Base-by-base conservation (phyloP, 140 eudicot genomes). In the Flaveria floridana region DNA sequence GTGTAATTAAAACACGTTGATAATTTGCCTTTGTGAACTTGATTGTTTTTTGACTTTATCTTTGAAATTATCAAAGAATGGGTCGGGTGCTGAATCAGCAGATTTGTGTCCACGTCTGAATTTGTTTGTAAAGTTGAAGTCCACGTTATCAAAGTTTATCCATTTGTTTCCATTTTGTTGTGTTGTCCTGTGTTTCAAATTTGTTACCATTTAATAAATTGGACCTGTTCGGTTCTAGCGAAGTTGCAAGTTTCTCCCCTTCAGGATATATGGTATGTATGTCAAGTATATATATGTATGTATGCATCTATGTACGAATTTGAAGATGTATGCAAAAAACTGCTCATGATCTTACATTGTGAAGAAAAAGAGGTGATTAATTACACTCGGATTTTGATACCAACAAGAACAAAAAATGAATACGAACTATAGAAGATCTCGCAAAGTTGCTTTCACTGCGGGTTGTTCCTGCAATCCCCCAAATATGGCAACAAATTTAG, bases 361-460 rank as follows among this genome's bases (percentile, higher is more conserved):
- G 2, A 2, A 34, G 47, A 25, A 14, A 74, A 72, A 70, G 41
- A 26, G 47, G 57, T 25, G 67, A 50, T 46, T 81, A 71, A 71
- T 70, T 71, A 76, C 75, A 44, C 61, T 65, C 61, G 18, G 53
- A 53, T 64, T 52, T 16, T 70, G 64, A 76, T 69, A 76, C 73
- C 21, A 52, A 70, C 81, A 69, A 18, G 50, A 74, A 74, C 72
- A 25, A 28, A 66, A 55, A 42, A 48, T 34, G 26, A 26, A 68
- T 52, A 58, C 12, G 41, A 63, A 37, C 78, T 84, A 87, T 15
- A 82, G 79, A 85, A 88, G 83, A 71, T 89, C 95, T 71, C 85
- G 81, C 67, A 86, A 76, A 39, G 95, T 84, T 55, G 86, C 78
- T 76, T 74, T 70, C 63, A 58, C 79, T 16, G 4, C 50, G 6